These are phyloP conservation scores for Mucor saturninus DNA, from an alignment of 371 early-diverging fungal genomes.

Conservation along the genomic window DNA sequence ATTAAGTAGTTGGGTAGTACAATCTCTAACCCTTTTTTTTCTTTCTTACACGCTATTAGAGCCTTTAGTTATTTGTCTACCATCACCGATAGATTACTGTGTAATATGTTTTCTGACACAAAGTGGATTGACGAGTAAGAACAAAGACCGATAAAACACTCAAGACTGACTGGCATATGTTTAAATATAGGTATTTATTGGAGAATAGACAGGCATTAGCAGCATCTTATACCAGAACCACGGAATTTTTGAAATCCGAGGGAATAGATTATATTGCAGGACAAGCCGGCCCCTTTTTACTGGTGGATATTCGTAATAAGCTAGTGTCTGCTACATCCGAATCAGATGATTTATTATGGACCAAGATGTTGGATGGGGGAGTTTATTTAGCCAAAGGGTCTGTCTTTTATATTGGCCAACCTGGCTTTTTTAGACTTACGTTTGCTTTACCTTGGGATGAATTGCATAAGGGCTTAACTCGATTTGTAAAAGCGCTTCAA, in stretches of 20 bases:
- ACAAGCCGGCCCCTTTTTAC: slow-evolving; percentile 72
- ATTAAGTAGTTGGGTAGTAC: neutral
- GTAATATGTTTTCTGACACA: slow-evolving; percentile 59
- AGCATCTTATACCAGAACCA: slow-evolving; percentile 47
- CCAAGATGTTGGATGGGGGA: slow-evolving; percentile 50
- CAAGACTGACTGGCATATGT: neutral
- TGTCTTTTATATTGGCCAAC: slow-evolving; percentile 59
- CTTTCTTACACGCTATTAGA: slow-evolving; percentile 17
- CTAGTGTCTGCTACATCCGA: slow-evolving; percentile 21
- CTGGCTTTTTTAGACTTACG: slow-evolving; percentile 69
- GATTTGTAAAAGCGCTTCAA: neutral
- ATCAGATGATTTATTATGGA: slow-evolving; percentile 44
- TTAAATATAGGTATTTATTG: slow-evolving; percentile 47
- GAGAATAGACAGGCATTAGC: slow-evolving; percentile 63
- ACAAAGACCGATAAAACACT: neutral
- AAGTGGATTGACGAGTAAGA: slow-evolving; percentile 59
- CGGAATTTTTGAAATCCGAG: slow-evolving; percentile 44
- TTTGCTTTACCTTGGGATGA: slow-evolving; percentile 29
- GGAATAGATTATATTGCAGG: slow-evolving; percentile 60
- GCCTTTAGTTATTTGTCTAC: slow-evolving; percentile 61
- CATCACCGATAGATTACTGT: slow-evolving; percentile 59
- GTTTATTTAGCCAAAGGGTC: slow-evolving; percentile 71
- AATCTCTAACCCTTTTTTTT: neutral
- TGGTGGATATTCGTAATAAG: slow-evolving; percentile 48
- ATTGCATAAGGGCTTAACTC: slow-evolving; percentile 23